Evolutionary conservation across 2,329 filamentous ascomycete genomes (phyloP).

Genomic region (Talaromyces atroroseus): DNA sequence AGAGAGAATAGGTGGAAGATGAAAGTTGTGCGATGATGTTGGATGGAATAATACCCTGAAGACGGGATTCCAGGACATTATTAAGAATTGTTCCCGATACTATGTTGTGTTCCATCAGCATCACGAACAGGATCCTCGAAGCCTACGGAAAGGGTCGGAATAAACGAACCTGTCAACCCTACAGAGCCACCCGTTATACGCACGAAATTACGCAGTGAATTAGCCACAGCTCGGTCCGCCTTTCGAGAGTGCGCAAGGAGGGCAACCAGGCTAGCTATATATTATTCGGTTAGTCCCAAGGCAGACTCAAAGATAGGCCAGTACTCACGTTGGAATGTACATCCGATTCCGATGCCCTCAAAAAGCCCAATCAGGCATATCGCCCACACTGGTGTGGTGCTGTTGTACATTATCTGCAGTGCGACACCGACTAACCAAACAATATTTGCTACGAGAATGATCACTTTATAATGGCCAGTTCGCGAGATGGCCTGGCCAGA

Average conservation of each 20-base stretch:
- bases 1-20: slow-evolving; percentile 2
- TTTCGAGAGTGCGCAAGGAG: slow-evolving; percentile 9
- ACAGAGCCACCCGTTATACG: slow-evolving; percentile 9
- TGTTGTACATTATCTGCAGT: slow-evolving; percentile 5
- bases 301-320: background rate
- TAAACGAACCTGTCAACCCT: slow-evolving; percentile 5
- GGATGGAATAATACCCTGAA: background rate
- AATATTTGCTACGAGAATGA: background rate
- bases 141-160: background rate
- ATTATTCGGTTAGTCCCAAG: background rate
- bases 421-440: slow-evolving; percentile 5
- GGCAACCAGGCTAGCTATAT: background rate
- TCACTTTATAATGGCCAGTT: slow-evolving; percentile 5
- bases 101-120: background rate
- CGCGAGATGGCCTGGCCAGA: slow-evolving; percentile 3
- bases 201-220: slow-evolving; percentile 8
- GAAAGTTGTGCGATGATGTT: slow-evolving; percentile 3
- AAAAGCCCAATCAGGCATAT: slow-evolving; percentile 10
- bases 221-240: slow-evolving; percentile 9
- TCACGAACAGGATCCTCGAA: too few relatives aligned
- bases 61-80: slow-evolving; percentile 2
- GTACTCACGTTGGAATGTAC: slow-evolving; percentile 4
- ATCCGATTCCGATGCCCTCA: slow-evolving; percentile 5
- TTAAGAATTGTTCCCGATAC: slow-evolving; percentile 11
- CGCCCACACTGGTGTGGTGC: slow-evolving; percentile 1